Evolutionary conservation across 169 alveolate genomes (phyloP), one percentile per base, ranked within the genome.

Genomic region (Amoebophrya sp.): DNA sequence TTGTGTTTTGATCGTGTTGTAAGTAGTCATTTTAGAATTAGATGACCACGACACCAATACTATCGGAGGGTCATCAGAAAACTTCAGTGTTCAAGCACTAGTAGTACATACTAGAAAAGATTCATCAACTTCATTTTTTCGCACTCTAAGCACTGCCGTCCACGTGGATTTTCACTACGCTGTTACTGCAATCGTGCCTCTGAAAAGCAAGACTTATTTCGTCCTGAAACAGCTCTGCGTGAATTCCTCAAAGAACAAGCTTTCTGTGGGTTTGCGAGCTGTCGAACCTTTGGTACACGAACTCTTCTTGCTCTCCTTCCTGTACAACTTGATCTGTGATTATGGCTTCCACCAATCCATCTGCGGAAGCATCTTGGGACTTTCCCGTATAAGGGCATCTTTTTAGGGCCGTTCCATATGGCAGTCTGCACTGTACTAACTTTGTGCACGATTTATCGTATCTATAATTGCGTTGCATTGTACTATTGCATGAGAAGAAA

Each of bases 181-280:
- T 36, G 83, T 36, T 10, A 65, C 18, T 29, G 83, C 1, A 6
- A 10, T 65, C 36, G 83, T 18, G 83, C 83, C 83, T 29, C 83
- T 65, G 83, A 65, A 65, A 36, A 26, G 39, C 38, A 65, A 65
- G 33, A 6, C n/a, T 29, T 65, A 65, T 36, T 65, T 65, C 83
- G 83, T 65, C 36, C 83, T 65, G 83, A 65, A 65, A 36, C 83
- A 65, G 83, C 83, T 65, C 38, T 65, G 83, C 83, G 83, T 65
- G 83, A 65, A 65, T 18, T 26, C 12, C 33, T 12, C 83, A 10
- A 65, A 26, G 83, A 6, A 65, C 36, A 65, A 65, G 83, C 33
- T 0, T 10, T 26, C 83, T 10, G 83, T 65, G 10, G 83, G 83
- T 29, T 26, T 0, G 39, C 83, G 83, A 36, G n/a, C 83, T 36